Evolutionary conservation across 306 rosid species (phyloP), one percentile per base, ranked within the genome.

Genomic region (Chamaecrista fasciculata): DNA sequence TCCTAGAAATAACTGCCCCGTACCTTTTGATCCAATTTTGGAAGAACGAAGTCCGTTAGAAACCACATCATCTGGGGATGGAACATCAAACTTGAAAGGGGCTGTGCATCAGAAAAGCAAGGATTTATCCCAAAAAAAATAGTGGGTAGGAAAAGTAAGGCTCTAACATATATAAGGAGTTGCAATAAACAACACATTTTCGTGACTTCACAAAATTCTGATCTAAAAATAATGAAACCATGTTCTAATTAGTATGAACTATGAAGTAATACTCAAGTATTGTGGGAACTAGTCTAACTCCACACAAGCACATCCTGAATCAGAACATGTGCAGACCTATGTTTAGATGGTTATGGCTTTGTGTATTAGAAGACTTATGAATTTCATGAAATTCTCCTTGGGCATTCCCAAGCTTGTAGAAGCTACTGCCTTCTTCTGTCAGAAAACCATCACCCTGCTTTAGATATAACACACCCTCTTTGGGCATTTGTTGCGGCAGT

Each of bases 61-160:
- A 63, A 94, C 95, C 76, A 82, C 62, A 71, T 90, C 97, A 83
- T 94, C 98, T 16, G 98, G 98, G 74, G 98, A 94, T 72, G 97
- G 98, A 82, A 66, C 80, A 66, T 90, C 82, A 66, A 90, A 94
- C 86, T 88, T 86, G 96, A 94, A 90, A 62, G 97, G 83, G 78
- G 72, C 98, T 94, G 49, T 85, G 44, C 65, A 78, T 51, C 40
- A 72, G 39, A 50, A 44, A 78, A 74, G 24, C 29, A 60, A 44
- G 25, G 64, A 82, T 82, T 83, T 34, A 55, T 37, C 40, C 47
- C 67, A 16, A 66, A 60, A 67, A 14, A 19, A 36, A 66, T 11
- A 51, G 64, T 18, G 34, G 10, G 18, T 59, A 59, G 9, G 28
- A 24, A 26, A 79, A 69, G 36, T 36, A 48, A 68, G 23, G 69